Evolutionary conservation across 805 yeast genomes (phyloP), one percentile per base, ranked within the genome.

Genomic region (Candida chilensis): DNA sequence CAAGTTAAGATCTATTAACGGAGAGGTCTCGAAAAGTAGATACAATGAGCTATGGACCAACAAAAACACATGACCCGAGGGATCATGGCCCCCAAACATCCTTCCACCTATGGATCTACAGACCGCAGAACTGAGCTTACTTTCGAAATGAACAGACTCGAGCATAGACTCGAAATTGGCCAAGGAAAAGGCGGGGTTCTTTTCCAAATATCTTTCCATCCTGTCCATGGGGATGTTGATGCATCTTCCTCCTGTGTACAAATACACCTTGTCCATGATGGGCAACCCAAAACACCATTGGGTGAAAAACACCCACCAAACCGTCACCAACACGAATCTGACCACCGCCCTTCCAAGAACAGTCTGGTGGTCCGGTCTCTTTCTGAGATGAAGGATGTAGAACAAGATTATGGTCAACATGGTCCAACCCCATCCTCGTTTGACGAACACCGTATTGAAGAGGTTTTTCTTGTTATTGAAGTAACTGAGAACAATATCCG

Each of bases 351-450:
- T 32, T 19, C 9, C 3, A 46, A 15, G 16, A 50, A 27, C 13
- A 43, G 30, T 7, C 35, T 20, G 27, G 29, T 18, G 9, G 16
- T 28, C 16, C 32, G 36, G 35, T 42, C 37, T 16, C 26, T 30
- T n/a, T n/a, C n/a, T 27, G 7, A 34, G 21, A 22, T 46, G 30
- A 6, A 45, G 21, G 2, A 32, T 40, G 33, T 52, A 60, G 35
- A 58, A 62, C 7, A 41, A 28, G 1, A 40, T 37, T 10, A 58
- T 35, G 11, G 37, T 48, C 3, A 51, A 14, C 3, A 21, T 24
- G 13, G 95, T 87, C 97, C 96, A 92, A 11, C 74, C 64, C 97
- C 97, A 92, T 2, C 96, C 97, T 16, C 66, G 67, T 45, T 90
- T 92, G 22, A 90, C 96, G 48, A 92, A 84, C 5, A 68, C 28